Percentiles rank a stretch among this genome's conserved stretches.
Conservation (phyloP, 2,329 filamentous ascomycete species). For the Alternaria angustiovoidea region DNA sequence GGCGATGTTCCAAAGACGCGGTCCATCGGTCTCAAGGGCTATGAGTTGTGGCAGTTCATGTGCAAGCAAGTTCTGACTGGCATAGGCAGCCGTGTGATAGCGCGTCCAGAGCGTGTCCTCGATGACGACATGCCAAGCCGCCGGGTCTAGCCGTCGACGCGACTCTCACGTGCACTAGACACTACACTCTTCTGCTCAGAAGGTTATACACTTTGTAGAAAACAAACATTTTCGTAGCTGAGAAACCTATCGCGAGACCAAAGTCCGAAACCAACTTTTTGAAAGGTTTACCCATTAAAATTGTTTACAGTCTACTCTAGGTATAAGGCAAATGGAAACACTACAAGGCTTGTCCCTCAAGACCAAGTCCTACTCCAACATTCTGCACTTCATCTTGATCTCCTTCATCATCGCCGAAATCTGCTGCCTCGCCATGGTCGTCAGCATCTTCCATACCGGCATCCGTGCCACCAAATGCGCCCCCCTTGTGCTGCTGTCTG, state of each 20-base stretch:
- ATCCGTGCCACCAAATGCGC: conserved; percentile 15
- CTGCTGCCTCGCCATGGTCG: conserved; percentile 23
- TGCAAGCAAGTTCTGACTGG: not conserved
- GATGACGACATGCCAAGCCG: conserved; percentile 26
- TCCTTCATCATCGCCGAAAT: conserved; percentile 34
- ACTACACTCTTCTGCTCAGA: not conserved
- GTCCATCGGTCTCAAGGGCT: conserved; percentile 24
- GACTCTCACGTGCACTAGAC: not conserved
- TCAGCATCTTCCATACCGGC: conserved; percentile 18
- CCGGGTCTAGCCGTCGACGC: not conserved
- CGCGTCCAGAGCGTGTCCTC: conserved; percentile 27
- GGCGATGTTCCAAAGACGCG: conserved; percentile 16
- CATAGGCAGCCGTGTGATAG: conserved; percentile 27
- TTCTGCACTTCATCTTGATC: conserved; percentile 26
- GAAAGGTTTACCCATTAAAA: not conserved
- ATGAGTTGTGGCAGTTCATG: not conserved
- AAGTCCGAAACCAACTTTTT: not conserved
- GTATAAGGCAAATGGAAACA: conserved; percentile 1
- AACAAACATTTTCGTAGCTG: not conserved
- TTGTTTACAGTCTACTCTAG: conserved; percentile 5
- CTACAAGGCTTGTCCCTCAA: conserved; percentile 18
- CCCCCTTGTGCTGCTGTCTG: conserved; percentile 15
- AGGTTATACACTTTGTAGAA: not conserved
- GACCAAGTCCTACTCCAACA: conserved; percentile 22
- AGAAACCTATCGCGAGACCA: not conserved